Evolutionary conservation across 1,139 yeast genomes (phyloP), one percentile per base, ranked within the genome.

Genomic region (Pichia sp.): DNA sequence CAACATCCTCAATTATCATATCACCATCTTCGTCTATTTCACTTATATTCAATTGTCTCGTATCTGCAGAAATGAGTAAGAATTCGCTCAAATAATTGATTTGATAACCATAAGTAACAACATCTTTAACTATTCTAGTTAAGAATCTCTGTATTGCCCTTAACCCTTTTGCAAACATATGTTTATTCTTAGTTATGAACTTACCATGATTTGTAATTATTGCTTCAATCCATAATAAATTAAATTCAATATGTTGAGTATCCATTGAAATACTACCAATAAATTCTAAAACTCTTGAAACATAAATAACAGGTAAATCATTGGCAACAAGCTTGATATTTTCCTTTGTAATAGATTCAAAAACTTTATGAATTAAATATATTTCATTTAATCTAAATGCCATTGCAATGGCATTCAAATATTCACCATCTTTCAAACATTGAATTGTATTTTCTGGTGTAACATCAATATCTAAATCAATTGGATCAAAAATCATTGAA

Each of bases 381-480:
- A 69, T 70, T 62, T 94, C 98, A 62, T 92, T 92, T 53, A 94
- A 74, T 65, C 99, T 75, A 74, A 92, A 90, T 1, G 97, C 80
- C 97, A 94, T 90, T 25, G 90, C 86, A 51, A 92, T 67, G 0
- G 97, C 95, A 41, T 80, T 78, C 55, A 90, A 69, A 62, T 80
- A 89, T 50, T 89, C 90, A 53, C 79, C 80, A 47, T 83, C 86
- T 18, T 71, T 60, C 46, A 90, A 69, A 13, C 80, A 75, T 49
- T 80, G 84, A 27, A 79, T 51, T 0, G 90, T 84, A 7, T 85
- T 72, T 44, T 79, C 84, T 0, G 96, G 95, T 0, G 98, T 92
- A 38, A 92, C 80, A 60, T 94, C 98, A 43, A 90, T 73, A 63
- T 92, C 98, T 61, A 92, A 75, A 64, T 94, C 97, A 65, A 87